These are phyloP conservation scores for Styphnolobium japonicum DNA, from an alignment of 306 rosid species.

Conservation along the genomic window DNA sequence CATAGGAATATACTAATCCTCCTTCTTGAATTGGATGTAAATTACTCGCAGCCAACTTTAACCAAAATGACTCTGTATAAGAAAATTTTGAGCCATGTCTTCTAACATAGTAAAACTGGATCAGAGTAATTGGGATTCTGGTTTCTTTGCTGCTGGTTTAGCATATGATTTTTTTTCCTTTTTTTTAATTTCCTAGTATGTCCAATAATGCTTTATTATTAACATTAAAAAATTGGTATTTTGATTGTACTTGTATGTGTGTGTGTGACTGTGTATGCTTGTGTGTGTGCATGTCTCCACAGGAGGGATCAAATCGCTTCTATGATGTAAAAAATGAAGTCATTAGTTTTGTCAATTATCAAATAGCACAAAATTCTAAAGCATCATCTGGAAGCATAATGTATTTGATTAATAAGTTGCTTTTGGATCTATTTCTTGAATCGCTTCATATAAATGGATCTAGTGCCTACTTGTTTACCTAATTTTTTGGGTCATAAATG, in stretches of 20 bases:
- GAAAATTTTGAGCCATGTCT: background rate
- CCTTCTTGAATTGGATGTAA: background rate
- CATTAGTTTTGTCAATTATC: background rate
- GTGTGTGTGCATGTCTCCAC: background rate
- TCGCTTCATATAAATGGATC: background rate
- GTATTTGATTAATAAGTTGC: background rate
- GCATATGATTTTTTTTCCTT: background rate
- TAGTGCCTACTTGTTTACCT: background rate
- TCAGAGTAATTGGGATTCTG: background rate
- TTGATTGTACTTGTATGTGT: background rate
- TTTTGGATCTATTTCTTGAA: background rate
- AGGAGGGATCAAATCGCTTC: background rate
- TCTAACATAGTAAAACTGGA: background rate
- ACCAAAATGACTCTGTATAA: background rate
- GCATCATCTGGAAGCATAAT: too few species aligned
- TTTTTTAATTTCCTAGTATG: background rate
- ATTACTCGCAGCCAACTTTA: background rate
- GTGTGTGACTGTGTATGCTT: background rate
- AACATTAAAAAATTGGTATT: background rate
- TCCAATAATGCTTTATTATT: background rate
- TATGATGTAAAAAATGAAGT: background rate
- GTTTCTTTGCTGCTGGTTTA: background rate
- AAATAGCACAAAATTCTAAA: too few species aligned
- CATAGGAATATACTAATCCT: background rate
- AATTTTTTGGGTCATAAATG: too few species aligned